A percentile compares a stretch with the other conserved stretches of the same genome.
Conservation (phyloP, 208 protist genomes). For the Crithidia sp. region DNA sequence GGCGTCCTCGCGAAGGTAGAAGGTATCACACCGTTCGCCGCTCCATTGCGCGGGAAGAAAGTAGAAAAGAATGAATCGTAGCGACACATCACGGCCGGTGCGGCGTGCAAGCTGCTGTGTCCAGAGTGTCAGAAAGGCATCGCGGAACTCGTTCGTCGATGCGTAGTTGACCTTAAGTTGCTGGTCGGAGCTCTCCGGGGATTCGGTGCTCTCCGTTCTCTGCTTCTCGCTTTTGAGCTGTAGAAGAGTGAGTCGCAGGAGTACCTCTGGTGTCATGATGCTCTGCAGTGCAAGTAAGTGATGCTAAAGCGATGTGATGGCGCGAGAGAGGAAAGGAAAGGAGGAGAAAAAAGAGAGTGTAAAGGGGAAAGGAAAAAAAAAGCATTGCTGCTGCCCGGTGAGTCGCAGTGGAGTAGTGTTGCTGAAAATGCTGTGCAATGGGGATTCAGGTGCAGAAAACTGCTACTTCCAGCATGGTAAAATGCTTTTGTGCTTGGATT, state of each 20-base stretch:
- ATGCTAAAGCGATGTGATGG: too few species aligned
- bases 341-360: neutral
- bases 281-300: too few species aligned
- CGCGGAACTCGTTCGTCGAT: neutral
- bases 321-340: neutral
- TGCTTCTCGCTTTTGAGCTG: neutral
- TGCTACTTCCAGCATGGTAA: too few species aligned
- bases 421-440: too few species aligned
- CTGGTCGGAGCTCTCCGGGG: neutral
- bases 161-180: neutral
- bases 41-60: slow-evolving; percentile 22
- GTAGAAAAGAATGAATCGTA: slow-evolving; percentile 5
- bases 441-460: too few species aligned
- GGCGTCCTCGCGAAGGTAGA: neutral
- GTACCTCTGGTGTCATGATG: slow-evolving; percentile 13
- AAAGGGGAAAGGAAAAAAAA: neutral
- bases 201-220: neutral
- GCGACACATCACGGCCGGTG: neutral
- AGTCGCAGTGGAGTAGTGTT: neutral
- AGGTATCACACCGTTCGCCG: neutral
- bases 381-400: neutral
- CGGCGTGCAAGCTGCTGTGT: neutral
- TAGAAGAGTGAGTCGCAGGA: slow-evolving; percentile 18
- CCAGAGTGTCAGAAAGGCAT: slow-evolving; percentile 15
- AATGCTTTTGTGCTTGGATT: too few species aligned